A percentile compares a stretch with the other conserved stretches of the same genome.
These are phyloP conservation scores for Fraxinus quadrangulata DNA, from an alignment of 257 asterid species.

Conservation along the genomic window DNA sequence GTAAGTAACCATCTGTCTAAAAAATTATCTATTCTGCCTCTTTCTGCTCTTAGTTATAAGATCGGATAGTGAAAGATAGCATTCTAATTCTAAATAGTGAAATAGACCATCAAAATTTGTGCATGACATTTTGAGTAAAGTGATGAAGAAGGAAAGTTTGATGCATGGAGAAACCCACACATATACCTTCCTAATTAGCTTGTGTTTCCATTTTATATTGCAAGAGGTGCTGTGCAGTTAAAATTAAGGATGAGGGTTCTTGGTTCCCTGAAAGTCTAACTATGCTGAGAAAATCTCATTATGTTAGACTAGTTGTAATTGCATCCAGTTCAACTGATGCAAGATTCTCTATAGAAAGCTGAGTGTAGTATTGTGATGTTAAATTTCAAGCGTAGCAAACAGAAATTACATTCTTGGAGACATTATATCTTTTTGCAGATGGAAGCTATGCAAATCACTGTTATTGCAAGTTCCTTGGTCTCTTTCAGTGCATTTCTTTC, in stretches of 20 bases:
- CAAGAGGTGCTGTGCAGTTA: neutral
- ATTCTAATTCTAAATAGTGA: neutral
- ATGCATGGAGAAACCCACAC: neutral
- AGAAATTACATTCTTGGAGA: neutral
- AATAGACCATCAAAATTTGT: neutral
- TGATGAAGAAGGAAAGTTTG: slow-evolving; percentile 1
- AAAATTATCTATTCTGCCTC: slow-evolving; percentile 3
- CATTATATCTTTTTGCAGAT: neutral
- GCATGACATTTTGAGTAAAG: neutral
- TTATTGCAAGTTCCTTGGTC: neutral
- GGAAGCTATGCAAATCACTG: neutral
- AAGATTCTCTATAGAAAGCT: neutral
- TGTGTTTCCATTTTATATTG: slow-evolving; percentile 9
- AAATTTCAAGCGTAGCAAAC: neutral
- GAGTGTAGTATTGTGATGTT: neutral
- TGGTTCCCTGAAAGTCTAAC: neutral
- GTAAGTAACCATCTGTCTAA: slow-evolving; percentile 46
- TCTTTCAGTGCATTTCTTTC: neutral
- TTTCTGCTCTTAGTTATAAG: slow-evolving; percentile 10
- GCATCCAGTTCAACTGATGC: neutral
- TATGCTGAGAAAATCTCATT: neutral
- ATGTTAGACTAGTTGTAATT: neutral
- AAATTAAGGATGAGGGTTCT: neutral
- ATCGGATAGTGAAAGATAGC: slow-evolving; percentile 11
- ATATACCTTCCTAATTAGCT: neutral